These are phyloP conservation scores for Pharnaceum exiguum DNA, from an alignment of 148 eudicot species.

Conservation along the genomic window DNA sequence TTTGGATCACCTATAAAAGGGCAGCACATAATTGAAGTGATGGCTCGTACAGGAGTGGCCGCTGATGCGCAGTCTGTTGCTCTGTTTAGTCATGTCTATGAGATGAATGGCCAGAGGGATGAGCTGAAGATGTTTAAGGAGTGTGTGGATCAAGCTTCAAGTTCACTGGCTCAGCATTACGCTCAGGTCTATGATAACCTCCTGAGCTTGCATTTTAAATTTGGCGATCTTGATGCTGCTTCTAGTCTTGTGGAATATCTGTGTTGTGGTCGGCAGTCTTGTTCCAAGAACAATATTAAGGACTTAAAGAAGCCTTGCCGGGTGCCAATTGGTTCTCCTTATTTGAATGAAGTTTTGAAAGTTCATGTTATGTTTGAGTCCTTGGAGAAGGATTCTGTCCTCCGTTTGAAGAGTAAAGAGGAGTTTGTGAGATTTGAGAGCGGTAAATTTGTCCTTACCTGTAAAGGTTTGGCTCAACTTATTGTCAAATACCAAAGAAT, in stretches of 20 bases:
- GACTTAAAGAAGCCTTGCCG: conserved; percentile 34
- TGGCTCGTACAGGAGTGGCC: conserved; percentile 53
- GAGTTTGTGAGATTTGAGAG: conserved; percentile 38
- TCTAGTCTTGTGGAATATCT: conserved; percentile 50
- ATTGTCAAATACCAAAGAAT: conserved; percentile 42
- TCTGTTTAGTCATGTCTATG: conserved; percentile 55
- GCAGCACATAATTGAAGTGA: conserved; percentile 58
- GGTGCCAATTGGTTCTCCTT: conserved; percentile 60
- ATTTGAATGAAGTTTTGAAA: conserved; percentile 53
- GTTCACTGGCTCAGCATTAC: conserved; percentile 42
- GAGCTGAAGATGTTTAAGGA: conserved; percentile 68
- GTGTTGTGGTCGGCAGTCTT: conserved; percentile 27
- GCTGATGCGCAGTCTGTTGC: conserved; percentile 69
- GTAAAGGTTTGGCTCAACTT: conserved; percentile 61
- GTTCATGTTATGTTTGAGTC: conserved; percentile 54
- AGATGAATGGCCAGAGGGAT: conserved; percentile 69
- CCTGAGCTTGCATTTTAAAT: conserved; percentile 65
- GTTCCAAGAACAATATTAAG: conserved; percentile 16
- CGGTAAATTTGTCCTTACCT: conserved; percentile 50
- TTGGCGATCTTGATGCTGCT: conserved; percentile 70
- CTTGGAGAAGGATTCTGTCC: conserved; percentile 44
- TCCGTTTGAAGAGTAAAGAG: conserved; percentile 36
- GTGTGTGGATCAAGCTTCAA: conserved; percentile 46
- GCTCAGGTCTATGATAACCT: conserved; percentile 58
- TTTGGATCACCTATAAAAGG: conserved; percentile 56